Conservation (phyloP, 176 grass and related monocot species). For the Stipa capillata region DNA sequence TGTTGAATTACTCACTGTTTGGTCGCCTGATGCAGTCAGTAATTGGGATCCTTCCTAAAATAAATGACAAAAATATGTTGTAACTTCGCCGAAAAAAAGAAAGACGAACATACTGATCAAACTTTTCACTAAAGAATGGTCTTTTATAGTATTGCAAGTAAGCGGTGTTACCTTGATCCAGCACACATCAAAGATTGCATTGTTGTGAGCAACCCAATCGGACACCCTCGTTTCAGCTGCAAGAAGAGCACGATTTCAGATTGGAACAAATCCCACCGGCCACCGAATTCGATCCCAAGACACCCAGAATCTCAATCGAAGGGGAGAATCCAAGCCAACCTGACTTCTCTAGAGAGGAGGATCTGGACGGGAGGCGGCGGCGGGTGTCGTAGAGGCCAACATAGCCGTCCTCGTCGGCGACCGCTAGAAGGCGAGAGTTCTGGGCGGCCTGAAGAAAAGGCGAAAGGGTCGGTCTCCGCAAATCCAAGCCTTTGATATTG, state of each 20-base stretch:
- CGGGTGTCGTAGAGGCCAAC: conserved; percentile 69
- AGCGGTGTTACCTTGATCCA: conserved; percentile 74
- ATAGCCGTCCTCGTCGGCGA: conserved; percentile 78
- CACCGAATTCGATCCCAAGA: neutral
- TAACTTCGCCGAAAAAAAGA: neutral
- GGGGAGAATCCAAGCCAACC: conserved; percentile 23
- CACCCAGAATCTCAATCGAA: neutral
- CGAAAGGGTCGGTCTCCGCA: neutral
- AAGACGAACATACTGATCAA: neutral
- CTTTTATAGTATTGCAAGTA: neutral
- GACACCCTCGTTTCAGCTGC: conserved; percentile 56
- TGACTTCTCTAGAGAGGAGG: conserved; percentile 56
- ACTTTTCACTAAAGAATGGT: too few relatives aligned
- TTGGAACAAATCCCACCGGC: neutral
- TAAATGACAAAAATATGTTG: neutral
- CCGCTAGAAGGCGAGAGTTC: conserved; percentile 58
- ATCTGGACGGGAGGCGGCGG: conserved; percentile 42
- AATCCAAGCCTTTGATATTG: neutral
- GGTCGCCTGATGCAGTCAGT: conserved; percentile 84
- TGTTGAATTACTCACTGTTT: conserved; percentile 52
- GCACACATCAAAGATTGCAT: conserved; percentile 92
- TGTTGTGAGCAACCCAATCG: conserved; percentile 82
- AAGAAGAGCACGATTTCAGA: conserved; percentile 11
- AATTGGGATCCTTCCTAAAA: conserved; percentile 74
- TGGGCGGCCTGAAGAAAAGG: conserved; percentile 23